These are phyloP conservation scores for Colletotrichum liriopes DNA, from an alignment of 2,329 filamentous ascomycete species.

Conservation along the genomic window DNA sequence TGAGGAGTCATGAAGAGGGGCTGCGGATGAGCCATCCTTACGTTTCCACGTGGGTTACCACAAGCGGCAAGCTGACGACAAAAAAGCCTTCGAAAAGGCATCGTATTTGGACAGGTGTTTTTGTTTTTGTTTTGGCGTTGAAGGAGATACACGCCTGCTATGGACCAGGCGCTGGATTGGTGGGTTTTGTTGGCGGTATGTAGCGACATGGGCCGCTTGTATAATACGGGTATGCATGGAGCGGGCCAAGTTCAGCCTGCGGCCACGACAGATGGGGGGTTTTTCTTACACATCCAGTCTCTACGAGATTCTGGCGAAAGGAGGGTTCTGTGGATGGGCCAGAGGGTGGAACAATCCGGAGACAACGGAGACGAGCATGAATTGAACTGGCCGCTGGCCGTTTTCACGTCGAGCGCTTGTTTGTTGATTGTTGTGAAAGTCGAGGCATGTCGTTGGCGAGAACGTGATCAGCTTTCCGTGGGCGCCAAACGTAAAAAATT, in stretches of 20 bases:
- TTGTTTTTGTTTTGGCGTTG: constrained; percentile 11
- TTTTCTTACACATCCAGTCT: not conserved
- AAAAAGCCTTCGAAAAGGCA: constrained; percentile 3
- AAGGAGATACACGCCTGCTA: constrained; percentile 2
- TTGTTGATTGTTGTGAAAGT: constrained; percentile 1
- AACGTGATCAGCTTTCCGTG: not conserved
- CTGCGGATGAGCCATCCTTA: not conserved
- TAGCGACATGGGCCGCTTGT: constrained; percentile 18
- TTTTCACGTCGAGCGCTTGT: constrained; percentile 1
- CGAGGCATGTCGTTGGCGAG: not conserved
- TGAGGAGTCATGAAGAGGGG: constrained; percentile 53
- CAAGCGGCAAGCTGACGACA: constrained; percentile 2
- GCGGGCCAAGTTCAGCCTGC: not conserved
- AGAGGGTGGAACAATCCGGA: not conserved
- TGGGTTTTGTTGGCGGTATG: constrained; percentile 6
- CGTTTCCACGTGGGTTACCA: constrained; percentile 4
- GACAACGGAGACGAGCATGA: not conserved
- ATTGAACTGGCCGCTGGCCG: constrained; percentile 3
- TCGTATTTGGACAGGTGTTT: not conserved
- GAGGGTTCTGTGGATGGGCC: not conserved
- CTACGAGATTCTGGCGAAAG: constrained; percentile 4
- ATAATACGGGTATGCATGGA: constrained; percentile 32
- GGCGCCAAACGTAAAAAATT: not conserved
- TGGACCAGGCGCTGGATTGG: not conserved
- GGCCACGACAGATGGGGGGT: not conserved